A percentile compares a stretch with the other conserved stretches of the same genome.
phyloP scores from a whole-genome alignment of 345 rosid species.

The Acer saccharum region DNA sequence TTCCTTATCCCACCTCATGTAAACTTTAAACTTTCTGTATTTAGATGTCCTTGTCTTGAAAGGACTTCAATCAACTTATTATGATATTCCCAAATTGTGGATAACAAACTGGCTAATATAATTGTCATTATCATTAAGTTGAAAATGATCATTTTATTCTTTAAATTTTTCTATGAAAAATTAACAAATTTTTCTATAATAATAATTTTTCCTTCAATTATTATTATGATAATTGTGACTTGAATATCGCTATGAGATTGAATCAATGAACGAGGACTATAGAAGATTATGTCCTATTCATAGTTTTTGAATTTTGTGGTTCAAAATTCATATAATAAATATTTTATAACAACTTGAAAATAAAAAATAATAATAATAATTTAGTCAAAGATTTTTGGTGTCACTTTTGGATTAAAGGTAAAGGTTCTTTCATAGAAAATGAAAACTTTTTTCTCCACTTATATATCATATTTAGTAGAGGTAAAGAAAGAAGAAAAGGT shows the following conservation, averaged over 20 bases:
- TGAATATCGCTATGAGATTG: no score
- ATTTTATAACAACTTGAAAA: not conserved
- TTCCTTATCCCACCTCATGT: no score
- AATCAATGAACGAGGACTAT: not conserved
- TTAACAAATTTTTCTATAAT: no score
- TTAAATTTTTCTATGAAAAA: no score
- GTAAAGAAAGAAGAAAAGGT: not conserved
- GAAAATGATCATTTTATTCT: not conserved
- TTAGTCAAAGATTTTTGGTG: not conserved
- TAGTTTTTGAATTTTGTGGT: not conserved
- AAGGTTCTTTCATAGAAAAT: not conserved
- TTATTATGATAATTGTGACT: no score
- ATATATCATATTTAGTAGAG: not conserved
- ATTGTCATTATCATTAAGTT: not conserved
- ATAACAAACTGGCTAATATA: not conserved
- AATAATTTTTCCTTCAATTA: no score
- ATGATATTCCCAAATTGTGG: constrained; percentile 11
- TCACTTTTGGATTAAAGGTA: not conserved
- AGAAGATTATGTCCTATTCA: not conserved
- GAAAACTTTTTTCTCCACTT: not conserved
- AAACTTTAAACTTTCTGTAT: no score
- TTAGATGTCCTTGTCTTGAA: not conserved
- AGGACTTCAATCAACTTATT: not conserved
- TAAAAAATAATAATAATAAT: not conserved
- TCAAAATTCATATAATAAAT: not conserved